phyloP scores from a whole-genome alignment of 345 rosid genomes.

The Boechera divaricarpa region DNA sequence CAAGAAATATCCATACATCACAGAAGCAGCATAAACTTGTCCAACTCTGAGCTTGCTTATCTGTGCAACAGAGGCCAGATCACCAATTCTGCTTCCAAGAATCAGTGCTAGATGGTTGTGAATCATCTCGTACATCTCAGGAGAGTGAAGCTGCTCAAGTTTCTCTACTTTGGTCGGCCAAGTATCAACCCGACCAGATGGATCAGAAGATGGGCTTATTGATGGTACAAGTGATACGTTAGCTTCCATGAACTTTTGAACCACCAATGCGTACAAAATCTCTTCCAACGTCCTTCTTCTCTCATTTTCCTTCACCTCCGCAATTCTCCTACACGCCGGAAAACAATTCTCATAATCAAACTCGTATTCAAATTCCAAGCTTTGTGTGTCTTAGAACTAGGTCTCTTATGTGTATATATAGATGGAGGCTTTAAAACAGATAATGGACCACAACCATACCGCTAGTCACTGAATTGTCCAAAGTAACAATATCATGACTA shows the following conservation, averaged over 20 bases:
- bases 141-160: slow-evolving; percentile 80
- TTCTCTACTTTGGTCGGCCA: slow-evolving; percentile 75
- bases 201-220: slow-evolving; percentile 57
- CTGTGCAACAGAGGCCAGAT: slow-evolving; percentile 62
- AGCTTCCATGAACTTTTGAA: slow-evolving; percentile 94
- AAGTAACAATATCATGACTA: no score
- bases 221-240: slow-evolving; percentile 76
- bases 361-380: no score
- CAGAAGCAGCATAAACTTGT: slow-evolving; percentile 99
- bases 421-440: no score
- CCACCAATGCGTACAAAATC: slow-evolving; percentile 87
- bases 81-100: slow-evolving; percentile 72
- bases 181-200: slow-evolving; percentile 63
- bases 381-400: no score
- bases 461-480: no score
- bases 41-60: slow-evolving; percentile 92
- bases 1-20: slow-evolving; percentile 95
- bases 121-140: slow-evolving; percentile 95
- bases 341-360: slow-evolving; percentile 16
- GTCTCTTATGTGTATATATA: no score
- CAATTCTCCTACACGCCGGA: slow-evolving; percentile 71
- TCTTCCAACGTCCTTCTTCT: slow-evolving; percentile 81
- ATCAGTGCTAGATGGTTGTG: slow-evolving; percentile 89
- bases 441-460: no score
- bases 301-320: slow-evolving; percentile 92